Conservation (phyloP, 768 basidiomycete genomes). For the Mycena rebaudengoi region DNA sequence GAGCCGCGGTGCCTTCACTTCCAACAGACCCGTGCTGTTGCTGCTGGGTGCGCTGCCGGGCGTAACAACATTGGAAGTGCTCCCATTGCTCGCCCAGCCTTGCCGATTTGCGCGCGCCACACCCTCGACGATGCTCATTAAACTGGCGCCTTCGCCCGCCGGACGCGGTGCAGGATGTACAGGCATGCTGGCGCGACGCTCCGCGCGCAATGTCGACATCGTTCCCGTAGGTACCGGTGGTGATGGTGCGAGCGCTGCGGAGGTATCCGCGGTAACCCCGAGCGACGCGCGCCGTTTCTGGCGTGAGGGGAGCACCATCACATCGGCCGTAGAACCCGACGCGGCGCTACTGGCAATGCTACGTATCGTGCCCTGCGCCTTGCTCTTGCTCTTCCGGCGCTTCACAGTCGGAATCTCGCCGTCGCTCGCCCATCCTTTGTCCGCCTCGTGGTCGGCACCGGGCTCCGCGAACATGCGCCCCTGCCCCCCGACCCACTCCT, state of each 20-base stretch:
- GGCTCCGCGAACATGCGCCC: conserved; percentile 4
- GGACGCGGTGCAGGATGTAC: conserved; percentile 7
- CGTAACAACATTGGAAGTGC: conserved; percentile 31
- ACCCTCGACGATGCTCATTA: conserved; percentile 77
- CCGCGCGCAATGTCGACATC: conserved; percentile 8
- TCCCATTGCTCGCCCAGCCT: conserved; percentile 33
- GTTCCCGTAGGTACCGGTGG: background rate
- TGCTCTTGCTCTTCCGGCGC: conserved; percentile 22
- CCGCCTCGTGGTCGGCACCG: conserved; percentile 3
- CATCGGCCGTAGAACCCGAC: conserved; percentile 20
- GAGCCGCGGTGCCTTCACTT: conserved; percentile 58
- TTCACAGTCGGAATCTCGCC: conserved; percentile 17
- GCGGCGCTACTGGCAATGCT: conserved; percentile 12
- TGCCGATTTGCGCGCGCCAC: conserved; percentile 54
- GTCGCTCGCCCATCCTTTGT: conserved; percentile 24
- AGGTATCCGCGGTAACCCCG: conserved; percentile 1
- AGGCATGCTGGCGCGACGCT: conserved; percentile 30
- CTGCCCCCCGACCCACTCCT: conserved; percentile 34
- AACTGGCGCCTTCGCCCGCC: conserved; percentile 39
- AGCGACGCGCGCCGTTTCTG: conserved; percentile 27
- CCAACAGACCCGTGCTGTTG: conserved; percentile 42
- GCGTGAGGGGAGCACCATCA: conserved; percentile 12
- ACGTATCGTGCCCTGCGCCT: background rate
- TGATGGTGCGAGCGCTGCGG: conserved; percentile 13
- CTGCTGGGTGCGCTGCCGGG: conserved; percentile 13